Conservation (phyloP, 352 stramenopile species). For the Phytophthora lateralis region DNA sequence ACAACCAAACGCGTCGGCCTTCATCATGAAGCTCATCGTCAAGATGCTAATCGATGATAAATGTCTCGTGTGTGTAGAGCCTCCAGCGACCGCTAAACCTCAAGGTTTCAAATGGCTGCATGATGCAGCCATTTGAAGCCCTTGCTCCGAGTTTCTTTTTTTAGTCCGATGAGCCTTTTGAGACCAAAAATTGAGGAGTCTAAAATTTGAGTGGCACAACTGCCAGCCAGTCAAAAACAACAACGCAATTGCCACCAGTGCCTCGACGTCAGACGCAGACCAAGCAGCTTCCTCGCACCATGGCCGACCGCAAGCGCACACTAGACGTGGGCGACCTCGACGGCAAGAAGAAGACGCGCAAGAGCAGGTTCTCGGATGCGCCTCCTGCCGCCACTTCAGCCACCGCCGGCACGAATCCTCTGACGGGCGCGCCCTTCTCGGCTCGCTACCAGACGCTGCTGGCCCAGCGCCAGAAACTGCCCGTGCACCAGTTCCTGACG, state of each 20-base stretch:
- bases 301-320: conserved; percentile 72
- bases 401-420: conserved; percentile 80
- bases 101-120: too few species aligned
- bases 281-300: conserved; percentile 21
- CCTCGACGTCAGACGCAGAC: conserved; percentile 12
- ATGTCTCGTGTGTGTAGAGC: too few species aligned
- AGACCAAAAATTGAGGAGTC: not conserved
- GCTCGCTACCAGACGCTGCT: conserved; percentile 93
- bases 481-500: conserved; percentile 96
- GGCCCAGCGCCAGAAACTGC: conserved; percentile 94
- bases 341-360: conserved; percentile 61
- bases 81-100: too few species aligned
- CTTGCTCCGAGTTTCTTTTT: too few species aligned
- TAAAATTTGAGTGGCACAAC: not conserved
- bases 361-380: conserved; percentile 81
- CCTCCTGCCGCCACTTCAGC: conserved; percentile 26
- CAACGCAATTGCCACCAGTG: not conserved
- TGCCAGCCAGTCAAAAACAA: conserved; percentile 4
- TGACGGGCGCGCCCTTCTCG: conserved; percentile 91
- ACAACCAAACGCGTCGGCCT: too few species aligned
- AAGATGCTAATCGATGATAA: too few species aligned
- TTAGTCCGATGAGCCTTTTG: not conserved
- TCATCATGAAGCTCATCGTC: too few species aligned
- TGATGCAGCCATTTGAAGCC: too few species aligned
- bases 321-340: conserved; percentile 62